Conservation (phyloP, 495 filamentous ascomycete genomes). For the Jackrogersella minutella region DNA sequence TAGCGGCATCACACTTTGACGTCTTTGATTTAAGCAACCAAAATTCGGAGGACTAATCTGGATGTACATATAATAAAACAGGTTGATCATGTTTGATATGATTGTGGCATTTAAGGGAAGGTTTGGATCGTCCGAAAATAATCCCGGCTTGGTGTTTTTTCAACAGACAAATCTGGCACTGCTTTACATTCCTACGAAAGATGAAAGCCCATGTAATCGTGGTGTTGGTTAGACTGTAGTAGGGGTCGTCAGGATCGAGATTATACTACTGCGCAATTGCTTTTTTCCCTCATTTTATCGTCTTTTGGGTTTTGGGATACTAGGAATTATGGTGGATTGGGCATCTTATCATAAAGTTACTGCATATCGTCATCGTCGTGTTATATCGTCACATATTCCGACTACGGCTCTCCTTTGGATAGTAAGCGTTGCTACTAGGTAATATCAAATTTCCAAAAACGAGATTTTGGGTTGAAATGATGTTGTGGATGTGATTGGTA, state of each 20-base stretch:
- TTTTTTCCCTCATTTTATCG: conserved; percentile 24
- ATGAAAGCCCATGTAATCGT: not conserved
- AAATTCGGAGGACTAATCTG: conserved; percentile 17
- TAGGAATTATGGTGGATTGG: conserved; percentile 26
- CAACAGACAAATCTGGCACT: conserved; percentile 2
- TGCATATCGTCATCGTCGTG: conserved; percentile 17
- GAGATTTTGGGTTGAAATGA: too few species aligned
- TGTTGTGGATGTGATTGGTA: too few species aligned
- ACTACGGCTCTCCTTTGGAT: conserved; percentile 1
- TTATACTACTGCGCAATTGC: conserved; percentile 13
- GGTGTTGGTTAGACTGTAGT: not conserved
- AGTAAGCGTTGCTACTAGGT: conserved; percentile 24
- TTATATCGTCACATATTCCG: conserved; percentile 22
- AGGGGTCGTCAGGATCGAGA: not conserved
- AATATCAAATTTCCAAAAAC: too few species aligned
- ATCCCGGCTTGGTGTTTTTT: conserved; percentile 20
- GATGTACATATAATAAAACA: conserved; percentile 38
- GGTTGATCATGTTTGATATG: conserved; percentile 38
- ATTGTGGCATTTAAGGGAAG: conserved; percentile 20
- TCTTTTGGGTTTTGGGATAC: conserved; percentile 19
- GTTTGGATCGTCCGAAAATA: conserved; percentile 24
- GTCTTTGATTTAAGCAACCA: not conserved
- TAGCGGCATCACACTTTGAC: conserved; percentile 50
- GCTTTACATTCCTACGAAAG: not conserved
- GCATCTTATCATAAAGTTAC: conserved; percentile 17